Percentiles rank a stretch among this genome's conserved stretches.
These are phyloP conservation scores for Pythium chondricola DNA, from an alignment of 352 stramenopile species.

Conservation along the genomic window DNA sequence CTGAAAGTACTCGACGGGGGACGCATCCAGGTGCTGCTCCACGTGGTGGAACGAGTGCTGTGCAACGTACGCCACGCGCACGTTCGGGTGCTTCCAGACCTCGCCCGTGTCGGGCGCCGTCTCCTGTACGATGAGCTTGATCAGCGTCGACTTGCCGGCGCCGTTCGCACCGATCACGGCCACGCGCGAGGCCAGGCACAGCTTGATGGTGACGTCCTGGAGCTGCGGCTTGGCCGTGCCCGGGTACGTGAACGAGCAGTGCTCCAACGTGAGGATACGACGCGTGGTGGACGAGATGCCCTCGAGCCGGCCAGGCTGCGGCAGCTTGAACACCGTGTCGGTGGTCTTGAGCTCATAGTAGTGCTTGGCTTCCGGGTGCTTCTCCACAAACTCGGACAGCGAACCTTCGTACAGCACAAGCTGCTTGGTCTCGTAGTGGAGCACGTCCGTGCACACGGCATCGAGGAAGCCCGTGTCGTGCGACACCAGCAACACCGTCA, in stretches of 20 bases:
- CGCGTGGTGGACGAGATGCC: conserved; percentile 89
- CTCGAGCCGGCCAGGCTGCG: conserved; percentile 86
- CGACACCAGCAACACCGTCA: conserved; percentile 95
- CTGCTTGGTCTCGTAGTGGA: conserved; percentile 96
- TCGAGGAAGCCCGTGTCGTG: conserved; percentile 97
- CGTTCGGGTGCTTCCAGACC: conserved; percentile 87
- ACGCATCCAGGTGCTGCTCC: conserved; percentile 92
- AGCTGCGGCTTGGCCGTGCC: conserved; percentile 84
- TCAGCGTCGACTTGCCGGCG: conserved; percentile 97
- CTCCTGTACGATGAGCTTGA: conserved; percentile 91
- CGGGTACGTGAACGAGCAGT: conserved; percentile 87
- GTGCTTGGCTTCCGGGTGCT: conserved; percentile 89
- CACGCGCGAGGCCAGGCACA: conserved; percentile 94
- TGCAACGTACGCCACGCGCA: conserved; percentile 94
- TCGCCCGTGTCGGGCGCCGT: conserved; percentile 65
- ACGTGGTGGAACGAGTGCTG: conserved; percentile 98
- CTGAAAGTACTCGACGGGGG: conserved; percentile 96
- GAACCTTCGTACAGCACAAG: conserved; percentile 90
- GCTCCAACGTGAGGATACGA: conserved; percentile 88
- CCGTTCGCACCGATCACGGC: conserved; percentile 96
- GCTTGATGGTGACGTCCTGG: conserved; percentile 90
- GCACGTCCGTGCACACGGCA: conserved; percentile 95
- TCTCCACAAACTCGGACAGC: conserved; percentile 86
- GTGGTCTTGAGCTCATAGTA: conserved; percentile 90
- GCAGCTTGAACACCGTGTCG: conserved; percentile 83